Evolutionary conservation across 345 rosid genomes (phyloP).

Genomic region (Schrenkiella parvula): DNA sequence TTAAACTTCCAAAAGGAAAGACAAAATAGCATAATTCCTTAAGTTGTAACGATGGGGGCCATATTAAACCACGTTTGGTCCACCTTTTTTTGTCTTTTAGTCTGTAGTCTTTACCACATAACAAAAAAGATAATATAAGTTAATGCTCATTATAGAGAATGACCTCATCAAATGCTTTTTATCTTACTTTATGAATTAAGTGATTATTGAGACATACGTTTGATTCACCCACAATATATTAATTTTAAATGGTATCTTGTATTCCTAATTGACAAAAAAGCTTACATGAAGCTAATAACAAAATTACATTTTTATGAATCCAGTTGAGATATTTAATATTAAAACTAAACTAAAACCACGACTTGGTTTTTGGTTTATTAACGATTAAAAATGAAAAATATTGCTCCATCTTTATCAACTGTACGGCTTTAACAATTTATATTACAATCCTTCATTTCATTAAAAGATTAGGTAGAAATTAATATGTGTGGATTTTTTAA

Average conservation of each 20-base stretch:
- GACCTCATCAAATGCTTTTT: slow-evolving; percentile 28
- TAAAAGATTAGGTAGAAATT: not conserved
- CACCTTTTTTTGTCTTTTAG: slow-evolving; percentile 5
- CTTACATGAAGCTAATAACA: not conserved
- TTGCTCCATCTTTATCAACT: not conserved
- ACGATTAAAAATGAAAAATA: not conserved
- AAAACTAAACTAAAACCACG: not conserved
- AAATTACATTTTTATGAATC: not conserved
- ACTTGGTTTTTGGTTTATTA: not conserved
- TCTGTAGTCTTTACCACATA: slow-evolving; percentile 5
- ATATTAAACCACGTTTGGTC: slow-evolving; percentile 7
- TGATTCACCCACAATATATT: not conserved
- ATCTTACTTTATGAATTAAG: not conserved
- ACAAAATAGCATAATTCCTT: slow-evolving; percentile 10
- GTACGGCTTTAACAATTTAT: not conserved
- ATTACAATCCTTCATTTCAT: not conserved
- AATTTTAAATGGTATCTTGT: not conserved
- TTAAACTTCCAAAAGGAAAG: slow-evolving; percentile 2
- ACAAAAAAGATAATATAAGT: not conserved
- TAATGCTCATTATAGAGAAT: slow-evolving; percentile 15
- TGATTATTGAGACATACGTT: not conserved
- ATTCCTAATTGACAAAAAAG: not conserved
- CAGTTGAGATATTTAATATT: not conserved
- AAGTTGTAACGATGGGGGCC: slow-evolving; percentile 15
- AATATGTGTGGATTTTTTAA: not conserved